Evolutionary conservation across 495 filamentous ascomycete genomes (phyloP), one percentile per base, ranked within the genome.

Genomic region (Neurospora sp.): DNA sequence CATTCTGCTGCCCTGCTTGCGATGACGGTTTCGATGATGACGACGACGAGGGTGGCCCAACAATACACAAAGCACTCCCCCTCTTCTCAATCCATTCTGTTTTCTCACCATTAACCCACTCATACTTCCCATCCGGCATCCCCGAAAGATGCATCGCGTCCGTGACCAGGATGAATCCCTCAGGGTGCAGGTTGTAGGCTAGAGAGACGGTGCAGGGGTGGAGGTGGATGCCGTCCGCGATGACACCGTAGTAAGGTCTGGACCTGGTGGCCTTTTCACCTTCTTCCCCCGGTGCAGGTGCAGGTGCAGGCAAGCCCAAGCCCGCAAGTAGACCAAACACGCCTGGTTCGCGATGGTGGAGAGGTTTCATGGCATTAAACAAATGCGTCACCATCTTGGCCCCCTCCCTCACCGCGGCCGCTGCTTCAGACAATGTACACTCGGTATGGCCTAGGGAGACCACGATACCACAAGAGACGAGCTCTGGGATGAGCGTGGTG

Each of bases 381-480:
- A 96, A 85, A 77, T 97, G 93, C 2, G 93, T 97, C 41, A 96
- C 88, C 92, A 93, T 94, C 39, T 85, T 92, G 2, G 91, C 92
- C 59, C 93, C 27, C 27, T 27, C 27, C 27, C 27, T 27, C 27
- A 94, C 87, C 16, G 91, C 92, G 4, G 81, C 80, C 31, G 31
- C 31, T 35, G 31, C 31, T 35, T 35, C 31, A 35, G 31, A 35
- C 31, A 35, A 35, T 35, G 31, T 35, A 35, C 31, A 35, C 31
- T 35, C 31, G 0, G 90, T 91, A 80, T 97, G 93, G n/a, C 93
- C 93, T 69, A 94, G 90, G 0, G 90, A 90, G 81, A 88, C 90
- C 73, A 91, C 82, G 74, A 94, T 91, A 70, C 85, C 88, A n/a
- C 85, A 80, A 5, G 83, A 80, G 31, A 82, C 81, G 76, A 95